Conservation (phyloP, 331 rosid species). For the Stylosanthes scabra region DNA sequence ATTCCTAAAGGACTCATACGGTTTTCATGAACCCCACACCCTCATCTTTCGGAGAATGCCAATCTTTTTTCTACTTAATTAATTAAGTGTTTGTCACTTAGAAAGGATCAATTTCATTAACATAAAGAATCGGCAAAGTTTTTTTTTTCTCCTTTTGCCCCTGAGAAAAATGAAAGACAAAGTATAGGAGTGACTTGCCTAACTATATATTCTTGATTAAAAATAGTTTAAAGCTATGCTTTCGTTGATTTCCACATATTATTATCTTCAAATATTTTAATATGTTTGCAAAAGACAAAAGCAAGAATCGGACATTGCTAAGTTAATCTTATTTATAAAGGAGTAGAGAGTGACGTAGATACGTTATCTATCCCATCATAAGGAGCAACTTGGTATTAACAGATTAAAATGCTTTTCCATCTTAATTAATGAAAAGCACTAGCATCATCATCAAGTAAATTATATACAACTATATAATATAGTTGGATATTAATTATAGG, state of each 20-base stretch:
- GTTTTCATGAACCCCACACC: constrained; percentile 41
- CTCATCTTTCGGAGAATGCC: constrained; percentile 42
- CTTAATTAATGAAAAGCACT: constrained; percentile 46
- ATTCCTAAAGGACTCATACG: constrained; percentile 16
- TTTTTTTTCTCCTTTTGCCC: not conserved
- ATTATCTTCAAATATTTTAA: constrained; percentile 31
- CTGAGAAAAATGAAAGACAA: not conserved
- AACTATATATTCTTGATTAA: constrained; percentile 36
- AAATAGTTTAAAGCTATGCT: constrained; percentile 30
- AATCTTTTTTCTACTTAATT: not conserved
- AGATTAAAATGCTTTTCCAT: constrained; percentile 28
- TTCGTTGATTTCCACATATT: constrained; percentile 30
- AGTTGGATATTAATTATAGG: not conserved
- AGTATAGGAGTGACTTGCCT: constrained; percentile 31
- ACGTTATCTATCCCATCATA: constrained; percentile 42
- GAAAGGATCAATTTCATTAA: constrained; percentile 27
- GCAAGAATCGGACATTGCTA: constrained; percentile 37
- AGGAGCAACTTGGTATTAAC: constrained; percentile 39
- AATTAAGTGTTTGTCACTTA: constrained; percentile 12
- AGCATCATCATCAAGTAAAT: constrained; percentile 1
- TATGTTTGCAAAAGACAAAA: constrained; percentile 32
- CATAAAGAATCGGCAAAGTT: constrained; percentile 32
- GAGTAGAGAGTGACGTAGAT: constrained; percentile 54
- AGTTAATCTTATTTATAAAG: constrained; percentile 28
- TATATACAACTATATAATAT: not conserved